Conservation (phyloP, 257 asterid species). For the Solanum pinnatisectum region DNA sequence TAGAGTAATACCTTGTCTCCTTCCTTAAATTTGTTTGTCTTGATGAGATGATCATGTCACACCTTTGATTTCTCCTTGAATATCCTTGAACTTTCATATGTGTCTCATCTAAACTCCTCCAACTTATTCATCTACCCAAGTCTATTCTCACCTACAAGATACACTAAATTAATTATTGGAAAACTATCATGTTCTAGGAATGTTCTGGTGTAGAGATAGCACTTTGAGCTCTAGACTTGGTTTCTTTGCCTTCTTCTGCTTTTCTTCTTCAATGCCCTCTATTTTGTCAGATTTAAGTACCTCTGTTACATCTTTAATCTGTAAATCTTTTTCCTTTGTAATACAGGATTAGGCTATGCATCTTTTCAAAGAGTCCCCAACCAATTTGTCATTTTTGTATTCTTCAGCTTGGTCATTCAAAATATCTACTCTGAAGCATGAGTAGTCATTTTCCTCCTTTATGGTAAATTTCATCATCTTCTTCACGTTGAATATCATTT, state of each 20-base stretch:
- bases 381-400: too few species aligned
- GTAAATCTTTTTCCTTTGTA: too few species aligned
- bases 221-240: too few species aligned
- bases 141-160: neutral
- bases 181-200: neutral
- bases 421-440: too few species aligned
- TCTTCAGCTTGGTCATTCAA: neutral
- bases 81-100: neutral
- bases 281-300: neutral
- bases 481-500: too few species aligned
- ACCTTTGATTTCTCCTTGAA: neutral
- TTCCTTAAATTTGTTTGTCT: neutral
- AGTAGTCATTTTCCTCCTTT: neutral
- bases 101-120: neutral
- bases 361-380: neutral
- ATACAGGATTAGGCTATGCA: too few species aligned
- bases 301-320: neutral
- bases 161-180: neutral
- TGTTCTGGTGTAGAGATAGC: neutral
- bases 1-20: neutral
- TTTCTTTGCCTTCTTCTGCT: neutral
- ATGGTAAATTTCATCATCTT: too few species aligned
- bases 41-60: neutral
- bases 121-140: neutral
- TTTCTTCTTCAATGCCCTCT: neutral